Evolutionary conservation across 352 stramenopile species (phyloP), one percentile per base, ranked within the genome.

Genomic region (Phytophthora tentaculata): DNA sequence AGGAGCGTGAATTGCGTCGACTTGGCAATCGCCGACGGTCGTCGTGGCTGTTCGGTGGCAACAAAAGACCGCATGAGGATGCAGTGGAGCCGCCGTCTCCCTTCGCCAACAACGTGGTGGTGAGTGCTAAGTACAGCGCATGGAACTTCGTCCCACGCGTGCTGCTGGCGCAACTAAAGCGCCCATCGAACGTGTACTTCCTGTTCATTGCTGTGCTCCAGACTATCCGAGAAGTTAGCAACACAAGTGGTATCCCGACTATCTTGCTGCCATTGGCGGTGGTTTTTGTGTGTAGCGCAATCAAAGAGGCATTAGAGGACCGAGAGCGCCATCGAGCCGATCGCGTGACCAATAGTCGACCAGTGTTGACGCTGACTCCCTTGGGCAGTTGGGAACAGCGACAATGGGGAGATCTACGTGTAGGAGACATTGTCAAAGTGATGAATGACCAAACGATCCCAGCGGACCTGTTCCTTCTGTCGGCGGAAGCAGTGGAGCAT

Each of bases 171-270:
- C 84, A 94, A 32, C 14, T 94, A 35, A 64, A 91, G 69, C 78
- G 81, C n/a, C 83, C 86, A 47, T 91, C 84, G 26, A 95, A 95
- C 57, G 44, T 92, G 9, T 97, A 96, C 55, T 97, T 96, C 50
- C 66, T 97, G 49, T 89, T 95, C 47, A 93, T 97, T 57, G 83
- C 88, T 7, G 67, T 89, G 61, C 71, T 96, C 23, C 89, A 97
- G 76, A 84, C 81, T 14, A 92, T 96, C 61, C 81, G 80, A 51
- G 76, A 89, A 59, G 88, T 97, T 43, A 93, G 80, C 74, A 96
- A 96, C 61, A 96, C 89, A 44, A 89, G 74, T 44, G 89, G 89
- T 41, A 83, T 96, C 44, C 90, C 90, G 48, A 93, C 84, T 29
- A 91, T 92, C 55, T 44, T 91, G 51, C 56, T 95, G 48, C 84